These are phyloP conservation scores for Setaria italica DNA, from an alignment of 202 grass and related monocot species.

Conservation along the genomic window DNA sequence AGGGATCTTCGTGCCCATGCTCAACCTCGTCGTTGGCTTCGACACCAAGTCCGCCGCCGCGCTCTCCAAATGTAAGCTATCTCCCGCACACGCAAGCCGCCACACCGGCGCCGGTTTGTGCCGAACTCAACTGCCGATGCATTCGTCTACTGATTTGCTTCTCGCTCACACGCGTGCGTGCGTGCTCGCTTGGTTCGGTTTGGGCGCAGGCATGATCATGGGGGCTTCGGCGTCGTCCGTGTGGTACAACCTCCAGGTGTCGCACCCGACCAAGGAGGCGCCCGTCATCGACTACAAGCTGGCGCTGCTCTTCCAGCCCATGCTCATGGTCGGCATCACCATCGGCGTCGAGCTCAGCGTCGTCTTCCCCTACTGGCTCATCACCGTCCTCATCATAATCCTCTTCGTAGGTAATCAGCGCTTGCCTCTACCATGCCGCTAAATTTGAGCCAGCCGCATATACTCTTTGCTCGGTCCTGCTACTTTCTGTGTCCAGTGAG, in stretches of 20 bases:
- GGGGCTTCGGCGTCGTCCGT: slow-evolving; percentile 91
- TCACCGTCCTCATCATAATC: slow-evolving; percentile 95
- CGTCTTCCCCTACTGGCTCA: slow-evolving; percentile 96
- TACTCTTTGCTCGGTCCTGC: background rate
- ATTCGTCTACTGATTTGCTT: background rate
- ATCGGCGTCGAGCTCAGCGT: slow-evolving; percentile 97
- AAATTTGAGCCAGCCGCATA: background rate
- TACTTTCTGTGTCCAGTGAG: background rate
- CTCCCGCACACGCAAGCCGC: background rate
- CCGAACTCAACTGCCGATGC: background rate
- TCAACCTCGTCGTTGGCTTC: slow-evolving; percentile 97
- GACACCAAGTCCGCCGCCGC: slow-evolving; percentile 97
- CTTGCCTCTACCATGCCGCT: background rate
- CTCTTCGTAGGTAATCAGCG: slow-evolving; percentile 75
- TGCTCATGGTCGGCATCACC: slow-evolving; percentile 99
- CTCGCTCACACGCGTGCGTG: slow-evolving; percentile 5
- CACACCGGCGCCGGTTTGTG: background rate
- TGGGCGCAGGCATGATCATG: slow-evolving; percentile 94
- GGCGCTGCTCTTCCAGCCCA: slow-evolving; percentile 94
- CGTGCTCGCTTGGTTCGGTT: background rate
- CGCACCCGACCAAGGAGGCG: slow-evolving; percentile 87
- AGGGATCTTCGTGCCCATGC: slow-evolving; percentile 95
- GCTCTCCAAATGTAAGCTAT: slow-evolving; percentile 94
- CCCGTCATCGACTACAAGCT: slow-evolving; percentile 95
- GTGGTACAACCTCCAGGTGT: slow-evolving; percentile 98